Evolutionary conservation across 345 rosid genomes (phyloP), one percentile per base, ranked within the genome.

Genomic region (Gossypium sturtianum): DNA sequence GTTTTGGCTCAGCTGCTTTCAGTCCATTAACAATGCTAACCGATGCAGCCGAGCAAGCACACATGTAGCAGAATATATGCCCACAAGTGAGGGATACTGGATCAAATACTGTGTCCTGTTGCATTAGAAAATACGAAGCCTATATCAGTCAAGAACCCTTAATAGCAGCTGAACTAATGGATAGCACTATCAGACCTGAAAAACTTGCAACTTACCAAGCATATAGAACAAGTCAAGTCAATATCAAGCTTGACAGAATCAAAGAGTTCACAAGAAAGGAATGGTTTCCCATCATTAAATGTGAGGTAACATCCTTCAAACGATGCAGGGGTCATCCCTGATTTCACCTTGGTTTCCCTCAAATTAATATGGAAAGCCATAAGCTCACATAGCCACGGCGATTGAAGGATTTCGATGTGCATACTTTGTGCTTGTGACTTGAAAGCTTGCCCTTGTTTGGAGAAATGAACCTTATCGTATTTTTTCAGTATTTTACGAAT

Each of bases 381-480:
- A 41, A 95, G 97, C 82, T 95, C 97, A 20, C 96, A 91, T 7
- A 93, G 89, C 99, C 99, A 95, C 17, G 98, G 98, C 23, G 99
- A 95, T 51, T 90, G 96, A 59, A 95, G 94, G 80, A 95, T 95
- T 75, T 95, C 98, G 11, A 90, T 82, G 71, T 88, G 90, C 98
- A 95, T 87, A 51, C 86, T 88, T 75, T 90, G 97, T 2, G 89
- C 92, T 63, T 88, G 88, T 9, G 98, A 87, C 87, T 85, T 90
- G 81, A 95, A 95, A 65, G 89, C 92, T 83, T 91, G 98, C 44
- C 99, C 99, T 90, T 93, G 96, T 73, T 84, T 93, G 43, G 98
- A 93, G 78, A 85, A 86, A 80, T 95, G 99, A 79, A 95, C 81
- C 95, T 94, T 94, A 76, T 95, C 99, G 61, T 95, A 95, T 80